Evolutionary conservation across 2,329 filamentous ascomycete species (phyloP).

Genomic region (Karstenula rhodostoma): DNA sequence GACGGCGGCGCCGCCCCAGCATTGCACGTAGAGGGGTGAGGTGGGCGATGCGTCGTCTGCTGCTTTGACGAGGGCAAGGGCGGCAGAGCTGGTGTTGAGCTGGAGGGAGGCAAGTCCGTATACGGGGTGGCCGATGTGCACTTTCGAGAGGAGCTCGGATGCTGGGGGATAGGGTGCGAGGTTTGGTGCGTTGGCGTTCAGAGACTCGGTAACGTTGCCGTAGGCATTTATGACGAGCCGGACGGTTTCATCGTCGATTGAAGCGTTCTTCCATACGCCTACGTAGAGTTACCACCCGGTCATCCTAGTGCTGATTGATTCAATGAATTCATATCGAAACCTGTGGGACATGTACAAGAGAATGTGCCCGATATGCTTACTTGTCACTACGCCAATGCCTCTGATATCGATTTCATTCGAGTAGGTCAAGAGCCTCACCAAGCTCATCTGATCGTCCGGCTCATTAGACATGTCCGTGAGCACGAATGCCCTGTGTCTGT

Average conservation of each 20-base stretch:
- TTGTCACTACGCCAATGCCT: constrained; percentile 27
- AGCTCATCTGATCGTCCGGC: constrained; percentile 38
- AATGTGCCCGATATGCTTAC: constrained; percentile 1
- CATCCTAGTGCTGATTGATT: background rate
- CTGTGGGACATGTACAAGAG: too few species aligned
- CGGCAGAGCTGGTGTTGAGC: constrained; percentile 21
- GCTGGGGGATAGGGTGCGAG: constrained; percentile 31
- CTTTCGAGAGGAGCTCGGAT: constrained; percentile 19
- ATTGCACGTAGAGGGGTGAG: constrained; percentile 46
- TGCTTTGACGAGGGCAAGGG: constrained; percentile 32
- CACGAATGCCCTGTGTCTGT: constrained; percentile 34
- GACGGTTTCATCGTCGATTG: constrained; percentile 26
- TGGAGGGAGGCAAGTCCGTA: constrained; percentile 50
- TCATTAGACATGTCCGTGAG: constrained; percentile 40
- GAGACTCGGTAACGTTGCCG: constrained; percentile 49
- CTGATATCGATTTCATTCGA: constrained; percentile 23
- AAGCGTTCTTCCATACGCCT: constrained; percentile 23
- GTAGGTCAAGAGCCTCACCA: constrained; percentile 30
- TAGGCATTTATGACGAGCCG: constrained; percentile 38
- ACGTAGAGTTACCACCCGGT: background rate
- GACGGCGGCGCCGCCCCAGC: constrained; percentile 52
- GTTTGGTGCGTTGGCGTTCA: constrained; percentile 50
- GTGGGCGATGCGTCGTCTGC: constrained; percentile 36
- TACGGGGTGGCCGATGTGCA: constrained; percentile 47
- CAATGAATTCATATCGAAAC: too few species aligned